Base-by-base conservation (phyloP, 2,329 filamentous ascomycete species). In the Ilyonectria mors-panacis region DNA sequence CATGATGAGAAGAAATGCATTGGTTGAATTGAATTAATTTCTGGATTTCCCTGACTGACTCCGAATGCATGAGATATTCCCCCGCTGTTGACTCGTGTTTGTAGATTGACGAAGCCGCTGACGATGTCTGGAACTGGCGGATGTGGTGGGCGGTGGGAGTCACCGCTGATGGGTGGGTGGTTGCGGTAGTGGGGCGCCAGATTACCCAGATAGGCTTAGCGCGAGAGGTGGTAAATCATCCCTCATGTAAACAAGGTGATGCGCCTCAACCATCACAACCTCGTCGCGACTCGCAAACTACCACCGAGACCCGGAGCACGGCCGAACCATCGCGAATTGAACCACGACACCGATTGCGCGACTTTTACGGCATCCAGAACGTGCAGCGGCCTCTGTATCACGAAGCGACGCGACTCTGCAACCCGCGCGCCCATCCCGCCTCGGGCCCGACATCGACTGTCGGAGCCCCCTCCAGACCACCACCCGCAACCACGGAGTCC, bases 241-340 rank as follows among this genome's bases (percentile, higher is more conserved):
- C 59, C 69, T 73, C 69, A 75, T 77, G 75, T 77, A 77, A 76
- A 76, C 74, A 76, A 75, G 74, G 58, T 59, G 63, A 76, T 76
- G 74, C 73, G 74, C 68, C 68, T 70, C 70, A 68, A 67, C 70
- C 62, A 73, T 66, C 67, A 73, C 71, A 69, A 69, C 66, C 68
- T 71, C 67, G 58, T 75, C 75, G 73, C 75, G 73, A 77, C 73
- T 63, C 66, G 66, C 61, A 69, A 70, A 69, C 59, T 59, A 65
- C 68, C 59, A 72, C 70, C 65, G 35, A 62, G 60, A 65, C 45
- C 67, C 44, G 42, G 59, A 66, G 60, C 66, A 64, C 45, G 45
- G 55, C 59, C 47, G 51, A 71, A 33, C 13, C 59, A 70, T 68
- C 64, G 54, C 65, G 48, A 69, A 75, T 70, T 71, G 58, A 42